phyloP scores from a whole-genome alignment of 169 alveolate genomes.

The Plasmodium coatneyi region DNA sequence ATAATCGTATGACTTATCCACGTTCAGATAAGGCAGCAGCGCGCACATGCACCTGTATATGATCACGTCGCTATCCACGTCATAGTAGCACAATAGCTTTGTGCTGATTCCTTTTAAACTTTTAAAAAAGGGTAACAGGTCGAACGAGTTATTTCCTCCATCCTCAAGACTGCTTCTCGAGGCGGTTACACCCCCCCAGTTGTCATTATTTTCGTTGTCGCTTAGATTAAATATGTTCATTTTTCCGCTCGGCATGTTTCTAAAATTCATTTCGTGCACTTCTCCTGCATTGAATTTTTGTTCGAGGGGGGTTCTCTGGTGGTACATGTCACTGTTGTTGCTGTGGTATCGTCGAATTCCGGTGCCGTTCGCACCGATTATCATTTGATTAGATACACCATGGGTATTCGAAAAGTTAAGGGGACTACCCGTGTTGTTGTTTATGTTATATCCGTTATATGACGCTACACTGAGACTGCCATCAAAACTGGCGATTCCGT shows the following conservation, averaged over 20 bases:
- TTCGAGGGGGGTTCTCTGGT: neutral
- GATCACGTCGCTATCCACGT: constrained; percentile 57
- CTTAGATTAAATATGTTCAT: constrained; percentile 62
- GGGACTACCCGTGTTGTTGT: neutral
- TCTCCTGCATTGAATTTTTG: neutral
- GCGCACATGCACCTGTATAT: constrained; percentile 75
- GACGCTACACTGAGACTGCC: neutral
- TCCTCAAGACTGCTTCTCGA: neutral
- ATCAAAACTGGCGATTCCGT: neutral
- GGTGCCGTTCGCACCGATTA: neutral
- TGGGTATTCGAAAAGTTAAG: neutral
- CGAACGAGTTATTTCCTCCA: constrained; percentile 25
- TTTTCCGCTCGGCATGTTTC: constrained; percentile 20
- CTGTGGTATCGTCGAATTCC: neutral
- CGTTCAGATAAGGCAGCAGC: constrained; percentile 43
- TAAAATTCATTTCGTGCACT: neutral
- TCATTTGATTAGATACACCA: neutral
- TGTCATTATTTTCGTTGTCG: neutral
- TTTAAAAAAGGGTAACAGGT: constrained; percentile 60
- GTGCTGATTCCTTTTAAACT: constrained; percentile 15
- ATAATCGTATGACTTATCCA: constrained; percentile 29
- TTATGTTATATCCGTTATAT: neutral
- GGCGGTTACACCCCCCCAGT: neutral
- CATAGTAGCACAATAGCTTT: constrained; percentile 25
- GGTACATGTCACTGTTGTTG: neutral